These are phyloP conservation scores for Stephania yunnanensis DNA, from an alignment of 164 flowering plant genomes.

Conservation along the genomic window DNA sequence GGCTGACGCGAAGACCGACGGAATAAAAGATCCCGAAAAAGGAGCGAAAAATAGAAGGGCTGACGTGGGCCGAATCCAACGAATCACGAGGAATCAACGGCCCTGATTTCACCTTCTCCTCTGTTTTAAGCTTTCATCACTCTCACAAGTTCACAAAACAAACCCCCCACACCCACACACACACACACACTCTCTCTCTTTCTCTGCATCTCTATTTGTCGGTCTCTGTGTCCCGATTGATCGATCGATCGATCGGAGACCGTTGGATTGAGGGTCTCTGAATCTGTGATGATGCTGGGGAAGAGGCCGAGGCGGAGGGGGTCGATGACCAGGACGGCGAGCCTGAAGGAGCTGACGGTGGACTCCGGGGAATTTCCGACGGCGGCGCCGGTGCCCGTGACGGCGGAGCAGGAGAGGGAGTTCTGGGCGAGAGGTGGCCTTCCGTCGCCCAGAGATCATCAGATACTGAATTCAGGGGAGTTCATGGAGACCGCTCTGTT, in stretches of 20 bases:
- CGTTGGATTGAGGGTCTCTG: background rate
- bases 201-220: no score
- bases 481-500: slow-evolving; percentile 34
- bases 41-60: background rate
- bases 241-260: no score
- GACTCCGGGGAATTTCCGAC: slow-evolving; percentile 23
- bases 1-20: background rate
- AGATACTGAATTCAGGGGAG: slow-evolving; percentile 30
- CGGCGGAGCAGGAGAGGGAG: slow-evolving; percentile 7
- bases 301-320: slow-evolving; percentile 51
- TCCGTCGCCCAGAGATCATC: slow-evolving; percentile 28
- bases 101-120: background rate
- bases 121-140: background rate
- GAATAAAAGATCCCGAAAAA: background rate
- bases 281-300: slow-evolving; percentile 42
- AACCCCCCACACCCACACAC: no score
- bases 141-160: no score
- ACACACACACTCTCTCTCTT: no score
- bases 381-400: slow-evolving; percentile 17
- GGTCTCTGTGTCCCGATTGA: no score
- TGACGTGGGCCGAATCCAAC: slow-evolving; percentile 11
- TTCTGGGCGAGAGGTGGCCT: slow-evolving; percentile 6
- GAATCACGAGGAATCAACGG: background rate
- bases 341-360: slow-evolving; percentile 47
- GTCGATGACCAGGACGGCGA: slow-evolving; percentile 57